Evolutionary conservation across 2,329 filamentous ascomycete genomes (phyloP).

Genomic region (Bisporella sp.): DNA sequence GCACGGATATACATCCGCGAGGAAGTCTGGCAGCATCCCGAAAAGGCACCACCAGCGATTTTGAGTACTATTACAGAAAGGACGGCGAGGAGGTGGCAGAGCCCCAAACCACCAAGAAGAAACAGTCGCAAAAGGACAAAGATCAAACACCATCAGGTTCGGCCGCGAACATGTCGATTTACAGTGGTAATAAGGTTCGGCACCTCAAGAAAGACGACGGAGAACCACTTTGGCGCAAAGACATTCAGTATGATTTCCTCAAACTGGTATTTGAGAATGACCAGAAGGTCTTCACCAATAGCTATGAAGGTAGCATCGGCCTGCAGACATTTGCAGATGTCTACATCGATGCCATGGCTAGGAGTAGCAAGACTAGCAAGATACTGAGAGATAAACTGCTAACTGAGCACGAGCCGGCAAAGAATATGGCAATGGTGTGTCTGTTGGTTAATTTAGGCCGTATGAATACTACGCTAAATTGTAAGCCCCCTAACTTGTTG

Average conservation of each 20-base stretch:
- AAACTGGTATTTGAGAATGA: conserved; percentile 73
- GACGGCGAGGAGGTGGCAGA: conserved; percentile 10
- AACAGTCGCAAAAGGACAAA: conserved; percentile 11
- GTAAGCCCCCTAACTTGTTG: conserved; percentile 42
- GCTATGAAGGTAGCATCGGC: conserved; percentile 51
- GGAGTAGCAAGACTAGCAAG: conserved; percentile 98
- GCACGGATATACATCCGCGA: conserved; percentile 18
- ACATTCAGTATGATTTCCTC: conserved; percentile 86
- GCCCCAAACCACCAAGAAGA: conserved; percentile 7
- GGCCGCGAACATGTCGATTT: conserved; percentile 18
- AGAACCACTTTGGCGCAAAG: conserved; percentile 77
- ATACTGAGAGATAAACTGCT: conserved; percentile 94
- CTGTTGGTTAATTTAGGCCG: conserved; percentile 92
- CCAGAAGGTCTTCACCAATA: conserved; percentile 76
- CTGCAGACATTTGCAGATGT: conserved; percentile 86
- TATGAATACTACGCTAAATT: conserved; percentile 99
- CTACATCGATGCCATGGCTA: conserved; percentile 97
- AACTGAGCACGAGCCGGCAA: conserved; percentile 83
- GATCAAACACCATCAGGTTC: conserved; percentile 13
- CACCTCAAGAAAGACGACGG: conserved; percentile 87
- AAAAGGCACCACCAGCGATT: conserved; percentile 26
- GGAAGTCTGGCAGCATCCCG: conserved; percentile 5
- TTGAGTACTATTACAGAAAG: conserved; percentile 9
- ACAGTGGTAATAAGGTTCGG: conserved; percentile 55
- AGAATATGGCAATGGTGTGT: conserved; percentile 99